Conservation (phyloP, 1,139 yeast species). For the Diutina catenulata region DNA sequence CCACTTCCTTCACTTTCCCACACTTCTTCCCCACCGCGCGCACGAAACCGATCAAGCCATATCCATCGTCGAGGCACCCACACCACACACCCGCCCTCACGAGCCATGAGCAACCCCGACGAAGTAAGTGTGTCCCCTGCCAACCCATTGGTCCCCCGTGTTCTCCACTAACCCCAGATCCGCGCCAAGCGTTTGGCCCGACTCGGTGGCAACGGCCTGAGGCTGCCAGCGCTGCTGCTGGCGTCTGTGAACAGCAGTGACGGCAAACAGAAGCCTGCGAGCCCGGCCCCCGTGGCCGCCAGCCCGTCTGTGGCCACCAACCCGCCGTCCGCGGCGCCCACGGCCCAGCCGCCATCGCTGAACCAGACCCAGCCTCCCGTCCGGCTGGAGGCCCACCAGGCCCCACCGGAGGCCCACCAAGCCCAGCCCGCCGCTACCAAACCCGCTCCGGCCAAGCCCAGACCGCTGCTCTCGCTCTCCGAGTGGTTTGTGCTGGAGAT, state of each 20-base stretch:
- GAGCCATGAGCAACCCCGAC: conserved; percentile 5
- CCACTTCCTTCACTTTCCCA: too few species aligned
- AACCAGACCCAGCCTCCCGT: conserved; percentile 5
- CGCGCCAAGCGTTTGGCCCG: conserved; percentile 49
- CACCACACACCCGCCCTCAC: not conserved
- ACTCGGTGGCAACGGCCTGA: too few species aligned
- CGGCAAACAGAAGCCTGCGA: conserved; percentile 1
- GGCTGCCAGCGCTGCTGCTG: conserved; percentile 5
- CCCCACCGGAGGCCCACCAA: not conserved
- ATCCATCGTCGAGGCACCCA: too few species aligned
- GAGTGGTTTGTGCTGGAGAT: conserved; percentile 14
- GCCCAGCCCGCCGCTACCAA: not conserved
- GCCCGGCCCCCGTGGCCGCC: conserved; percentile 2
- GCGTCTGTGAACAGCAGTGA: conserved; percentile 6
- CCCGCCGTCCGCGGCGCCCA: conserved; percentile 5
- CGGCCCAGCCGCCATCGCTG: conserved; percentile 6
- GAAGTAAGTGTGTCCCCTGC: conserved; percentile 1
- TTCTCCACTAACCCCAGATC: conserved; percentile 19
- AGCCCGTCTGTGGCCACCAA: conserved; percentile 7
- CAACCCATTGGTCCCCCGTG: too few species aligned
- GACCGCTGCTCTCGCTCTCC: conserved; percentile 1
- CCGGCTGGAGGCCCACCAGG: not conserved
- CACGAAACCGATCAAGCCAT: too few species aligned
- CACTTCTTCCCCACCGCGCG: not conserved
- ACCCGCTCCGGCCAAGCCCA: not conserved